Conservation (phyloP, 2,329 filamentous ascomycete genomes). For the Exophiala lecanii-corni region DNA sequence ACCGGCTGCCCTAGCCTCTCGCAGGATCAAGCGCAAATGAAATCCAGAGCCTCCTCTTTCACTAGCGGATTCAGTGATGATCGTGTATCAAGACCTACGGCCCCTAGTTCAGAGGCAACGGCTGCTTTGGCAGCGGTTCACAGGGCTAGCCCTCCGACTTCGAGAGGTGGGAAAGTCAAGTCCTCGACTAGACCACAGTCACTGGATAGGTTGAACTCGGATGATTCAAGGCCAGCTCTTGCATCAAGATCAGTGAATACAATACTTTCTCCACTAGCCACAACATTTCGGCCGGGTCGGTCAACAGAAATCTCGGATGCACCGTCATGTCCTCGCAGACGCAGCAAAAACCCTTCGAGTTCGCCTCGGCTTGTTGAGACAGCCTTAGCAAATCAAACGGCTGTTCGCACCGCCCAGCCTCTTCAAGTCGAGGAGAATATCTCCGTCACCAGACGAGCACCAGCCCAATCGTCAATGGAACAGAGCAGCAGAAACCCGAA, state of each 20-base stretch:
- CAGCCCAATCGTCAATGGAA: not conserved
- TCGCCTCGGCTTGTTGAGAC: conserved; percentile 21
- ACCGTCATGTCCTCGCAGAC: conserved; percentile 4
- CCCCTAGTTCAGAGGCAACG: conserved; percentile 35
- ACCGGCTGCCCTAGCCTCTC: conserved; percentile 27
- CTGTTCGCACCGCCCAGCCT: conserved; percentile 3
- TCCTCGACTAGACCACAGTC: conserved; percentile 11
- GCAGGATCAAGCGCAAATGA: conserved; percentile 15
- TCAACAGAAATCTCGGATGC: not conserved
- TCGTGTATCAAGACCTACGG: conserved; percentile 20
- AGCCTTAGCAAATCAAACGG: conserved; percentile 18
- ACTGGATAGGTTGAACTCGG: conserved; percentile 13
- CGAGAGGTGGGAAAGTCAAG: conserved; percentile 26
- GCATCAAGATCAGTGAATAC: conserved; percentile 30
- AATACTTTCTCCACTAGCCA: conserved; percentile 21
- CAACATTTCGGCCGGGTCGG: conserved; percentile 12
- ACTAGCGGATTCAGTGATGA: conserved; percentile 12
- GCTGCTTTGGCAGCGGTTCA: conserved; percentile 37
- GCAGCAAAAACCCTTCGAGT: conserved; percentile 16
- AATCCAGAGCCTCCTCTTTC: conserved; percentile 30
- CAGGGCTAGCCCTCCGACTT: conserved; percentile 32
- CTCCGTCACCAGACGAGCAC: conserved; percentile 9
- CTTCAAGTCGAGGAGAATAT: conserved; percentile 18
- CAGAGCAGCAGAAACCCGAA: conserved; percentile 2
- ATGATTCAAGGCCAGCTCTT: conserved; percentile 31